Conservation (phyloP, 2,329 filamentous ascomycete genomes). For the Pestalotiopsis sp. region DNA sequence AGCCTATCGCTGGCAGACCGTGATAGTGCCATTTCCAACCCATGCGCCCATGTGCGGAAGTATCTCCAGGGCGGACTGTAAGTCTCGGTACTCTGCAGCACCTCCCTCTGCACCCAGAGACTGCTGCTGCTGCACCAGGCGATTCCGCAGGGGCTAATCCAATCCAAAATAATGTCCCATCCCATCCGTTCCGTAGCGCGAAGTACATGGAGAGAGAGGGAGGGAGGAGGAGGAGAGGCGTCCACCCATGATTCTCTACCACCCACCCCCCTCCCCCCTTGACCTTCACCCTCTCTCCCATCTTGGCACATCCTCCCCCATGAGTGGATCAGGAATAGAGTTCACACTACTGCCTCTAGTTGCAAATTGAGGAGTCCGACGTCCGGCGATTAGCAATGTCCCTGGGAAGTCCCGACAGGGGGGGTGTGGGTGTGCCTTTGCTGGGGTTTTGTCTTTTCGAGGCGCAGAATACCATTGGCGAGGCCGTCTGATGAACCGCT, state of each 20-base stretch:
- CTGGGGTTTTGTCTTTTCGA: background rate
- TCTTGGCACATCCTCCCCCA: background rate
- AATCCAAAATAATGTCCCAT: background rate
- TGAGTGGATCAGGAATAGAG: constrained; percentile 15
- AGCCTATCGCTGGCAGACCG: background rate
- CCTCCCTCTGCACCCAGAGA: background rate
- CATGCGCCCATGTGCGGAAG: constrained; percentile 11
- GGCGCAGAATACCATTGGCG: background rate
- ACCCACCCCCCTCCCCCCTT: background rate
- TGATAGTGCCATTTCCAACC: background rate
- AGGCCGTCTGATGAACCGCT: background rate
- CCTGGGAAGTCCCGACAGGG: constrained; percentile 15
- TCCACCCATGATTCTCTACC: background rate
- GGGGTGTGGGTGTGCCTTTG: background rate
- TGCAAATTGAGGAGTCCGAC: constrained; percentile 10
- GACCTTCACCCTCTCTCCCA: too few relatives aligned
- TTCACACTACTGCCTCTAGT: constrained; percentile 15
- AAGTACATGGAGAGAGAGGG: background rate
- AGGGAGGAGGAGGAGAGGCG: background rate
- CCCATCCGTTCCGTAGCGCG: background rate
- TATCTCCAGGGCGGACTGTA: constrained; percentile 1
- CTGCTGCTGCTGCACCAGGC: background rate
- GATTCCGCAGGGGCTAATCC: background rate
- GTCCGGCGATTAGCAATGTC: constrained; percentile 13
- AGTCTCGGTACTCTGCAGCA: constrained; percentile 2